Conservation (phyloP, 441 rosid species). For the Populus hybrid region DNA sequence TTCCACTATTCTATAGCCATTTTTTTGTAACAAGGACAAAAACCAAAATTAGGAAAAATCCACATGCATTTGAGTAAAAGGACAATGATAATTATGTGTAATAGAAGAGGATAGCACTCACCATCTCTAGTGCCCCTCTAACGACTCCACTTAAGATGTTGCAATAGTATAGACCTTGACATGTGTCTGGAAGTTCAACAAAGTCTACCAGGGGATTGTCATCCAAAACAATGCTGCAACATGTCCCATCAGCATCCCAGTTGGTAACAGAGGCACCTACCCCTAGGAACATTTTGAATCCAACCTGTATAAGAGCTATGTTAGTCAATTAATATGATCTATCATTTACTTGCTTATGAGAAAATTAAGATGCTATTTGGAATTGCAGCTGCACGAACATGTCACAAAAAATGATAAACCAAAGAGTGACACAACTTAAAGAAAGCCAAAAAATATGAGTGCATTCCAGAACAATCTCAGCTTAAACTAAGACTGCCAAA, state of each 20-base stretch:
- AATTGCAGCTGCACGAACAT: slow-evolving; percentile 5
- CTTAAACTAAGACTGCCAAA: background rate
- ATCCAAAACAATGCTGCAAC: slow-evolving; percentile 74
- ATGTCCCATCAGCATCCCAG: slow-evolving; percentile 89
- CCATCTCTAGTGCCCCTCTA: slow-evolving; percentile 95
- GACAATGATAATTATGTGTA: background rate
- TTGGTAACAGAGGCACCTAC: slow-evolving; percentile 78
- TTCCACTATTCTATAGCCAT: background rate
- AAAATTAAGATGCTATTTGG: background rate
- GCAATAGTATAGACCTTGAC: slow-evolving; percentile 91
- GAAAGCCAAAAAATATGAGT: background rate
- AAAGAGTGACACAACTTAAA: background rate
- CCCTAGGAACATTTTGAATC: slow-evolving; percentile 94
- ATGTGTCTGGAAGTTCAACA: slow-evolving; percentile 86
- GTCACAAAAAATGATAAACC: background rate
- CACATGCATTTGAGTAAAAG: background rate
- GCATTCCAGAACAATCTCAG: background rate
- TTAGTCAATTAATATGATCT: slow-evolving; percentile 10
- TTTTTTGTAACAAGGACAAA: background rate
- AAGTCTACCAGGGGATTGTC: slow-evolving; percentile 91
- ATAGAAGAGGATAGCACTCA: slow-evolving; percentile 23
- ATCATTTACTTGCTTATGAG: background rate
- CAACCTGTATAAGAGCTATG: slow-evolving; percentile 53
- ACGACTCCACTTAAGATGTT: slow-evolving; percentile 88
- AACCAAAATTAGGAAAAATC: background rate